phyloP scores from a whole-genome alignment of 306 rosid genomes.

The Bauhinia variegata region DNA sequence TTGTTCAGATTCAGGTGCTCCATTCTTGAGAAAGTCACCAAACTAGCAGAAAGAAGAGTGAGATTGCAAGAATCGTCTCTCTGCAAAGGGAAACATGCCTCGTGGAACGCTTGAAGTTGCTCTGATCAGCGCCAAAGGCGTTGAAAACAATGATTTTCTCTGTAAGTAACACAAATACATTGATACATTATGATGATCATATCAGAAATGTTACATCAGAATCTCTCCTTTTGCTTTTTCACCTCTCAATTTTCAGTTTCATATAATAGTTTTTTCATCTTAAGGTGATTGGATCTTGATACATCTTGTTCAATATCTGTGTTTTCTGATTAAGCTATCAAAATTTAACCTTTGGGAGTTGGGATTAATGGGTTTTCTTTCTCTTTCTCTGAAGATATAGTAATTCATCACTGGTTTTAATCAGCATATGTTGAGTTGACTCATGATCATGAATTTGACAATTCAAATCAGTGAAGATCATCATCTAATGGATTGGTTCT shows the following conservation, averaged over 20 bases:
- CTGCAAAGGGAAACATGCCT: conserved; percentile 39
- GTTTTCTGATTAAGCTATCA: too few relatives aligned
- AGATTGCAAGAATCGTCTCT: conserved; percentile 4
- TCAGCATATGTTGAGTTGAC: too few relatives aligned
- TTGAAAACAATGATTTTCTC: conserved; percentile 33
- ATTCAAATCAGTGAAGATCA: not conserved
- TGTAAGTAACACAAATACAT: conserved; percentile 24
- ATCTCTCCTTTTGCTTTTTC: conserved; percentile 22
- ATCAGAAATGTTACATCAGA: not conserved
- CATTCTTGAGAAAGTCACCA: too few relatives aligned
- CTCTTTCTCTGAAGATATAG: too few relatives aligned
- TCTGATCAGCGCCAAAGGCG: conserved; percentile 44
- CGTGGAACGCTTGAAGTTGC: conserved; percentile 54
- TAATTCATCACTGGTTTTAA: too few relatives aligned
- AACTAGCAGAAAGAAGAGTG: not conserved
- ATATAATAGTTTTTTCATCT: too few relatives aligned
- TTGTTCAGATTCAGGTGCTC: too few relatives aligned
- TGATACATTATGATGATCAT: too few relatives aligned
- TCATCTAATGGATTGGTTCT: conserved; percentile 21
- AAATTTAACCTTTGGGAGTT: too few relatives aligned
- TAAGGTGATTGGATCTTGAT: too few relatives aligned
- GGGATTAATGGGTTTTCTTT: too few relatives aligned
- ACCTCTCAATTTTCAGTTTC: not conserved
- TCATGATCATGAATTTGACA: not conserved
- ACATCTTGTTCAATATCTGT: too few relatives aligned